Base-by-base conservation (phyloP, 306 rosid genomes). In the Gastrolobium villosum region DNA sequence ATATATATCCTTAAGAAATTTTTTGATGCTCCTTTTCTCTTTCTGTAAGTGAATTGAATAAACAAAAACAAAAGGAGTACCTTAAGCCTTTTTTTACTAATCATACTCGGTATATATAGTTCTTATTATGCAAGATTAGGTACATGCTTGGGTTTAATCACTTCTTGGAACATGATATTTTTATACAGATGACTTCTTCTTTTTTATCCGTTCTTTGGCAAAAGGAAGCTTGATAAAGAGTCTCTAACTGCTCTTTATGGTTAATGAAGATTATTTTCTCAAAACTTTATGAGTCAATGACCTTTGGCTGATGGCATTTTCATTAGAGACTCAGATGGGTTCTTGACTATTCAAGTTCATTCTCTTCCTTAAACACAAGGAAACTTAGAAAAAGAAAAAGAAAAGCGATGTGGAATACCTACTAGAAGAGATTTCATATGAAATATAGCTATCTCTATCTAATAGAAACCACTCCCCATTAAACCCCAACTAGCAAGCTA, bases 291-390 rank as follows among this genome's bases (percentile, higher is more conserved):
- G 28, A 26, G 6, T 7, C 20, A 32, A 20, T 70, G 59, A 37
- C 60, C 52, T 80, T 64, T 72, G 34, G 62, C 35, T 46, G 63
- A 57, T 59, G 45, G 28, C 10, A 26, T 40, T 69, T 55, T 39
- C 40, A 71, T 39, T 39, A 7, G 39, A 11, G 40, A 52, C 14
- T 7, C 3, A 20, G 7, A 35, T 35, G 15, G 62, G 32, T 52
- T 48, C 37, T 20, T 15, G 36, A 36, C 49, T 52, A 36, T 49
- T 36, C 15, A 32, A 36, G 10, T 6, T 40, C 41, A 28, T 56
- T 40, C 39, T 55, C 14, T 73, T 15, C 61, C 48, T 60, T 45
- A 15, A 75, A 62, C 43, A 11, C 41, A 7, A 63, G 52, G 48
- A 13, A 74, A 34, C 31, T n/a, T 10, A 20, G 26, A 20, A 20